These are phyloP conservation scores for Colletotrichum viniferum DNA, from an alignment of 2,329 filamentous ascomycete species.

Conservation along the genomic window DNA sequence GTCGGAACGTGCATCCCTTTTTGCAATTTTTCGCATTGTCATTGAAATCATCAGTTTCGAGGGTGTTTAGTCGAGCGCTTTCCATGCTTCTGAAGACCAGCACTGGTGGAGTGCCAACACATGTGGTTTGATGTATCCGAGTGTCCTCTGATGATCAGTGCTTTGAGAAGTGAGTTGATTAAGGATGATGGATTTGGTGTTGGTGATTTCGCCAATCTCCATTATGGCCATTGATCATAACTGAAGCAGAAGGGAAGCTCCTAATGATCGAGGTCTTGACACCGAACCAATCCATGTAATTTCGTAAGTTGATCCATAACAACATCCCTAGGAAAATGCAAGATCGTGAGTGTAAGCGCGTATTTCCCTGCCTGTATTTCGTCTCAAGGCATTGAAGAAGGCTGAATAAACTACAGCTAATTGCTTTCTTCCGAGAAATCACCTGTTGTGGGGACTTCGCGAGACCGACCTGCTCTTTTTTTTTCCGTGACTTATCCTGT, in stretches of 20 bases:
- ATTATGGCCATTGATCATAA: background rate
- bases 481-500: background rate
- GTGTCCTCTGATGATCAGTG: background rate
- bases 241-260: background rate
- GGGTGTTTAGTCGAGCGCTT: background rate
- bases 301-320: background rate
- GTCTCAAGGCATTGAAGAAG: background rate
- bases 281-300: background rate
- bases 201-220: background rate
- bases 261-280: background rate
- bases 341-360: background rate
- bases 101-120: background rate
- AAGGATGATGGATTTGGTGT: background rate
- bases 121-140: background rate
- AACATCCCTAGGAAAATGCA: background rate
- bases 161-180: background rate
- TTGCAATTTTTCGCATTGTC: background rate
- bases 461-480: background rate
- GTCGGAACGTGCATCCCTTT: background rate
- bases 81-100: background rate
- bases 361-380: background rate
- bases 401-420: background rate
- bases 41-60: background rate
- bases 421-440: background rate
- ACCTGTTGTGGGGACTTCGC: background rate